Evolutionary conservation across 371 early-diverging fungal species (phyloP), one percentile per base, ranked within the genome.

Genomic region (Saksenaea oblongispora): DNA sequence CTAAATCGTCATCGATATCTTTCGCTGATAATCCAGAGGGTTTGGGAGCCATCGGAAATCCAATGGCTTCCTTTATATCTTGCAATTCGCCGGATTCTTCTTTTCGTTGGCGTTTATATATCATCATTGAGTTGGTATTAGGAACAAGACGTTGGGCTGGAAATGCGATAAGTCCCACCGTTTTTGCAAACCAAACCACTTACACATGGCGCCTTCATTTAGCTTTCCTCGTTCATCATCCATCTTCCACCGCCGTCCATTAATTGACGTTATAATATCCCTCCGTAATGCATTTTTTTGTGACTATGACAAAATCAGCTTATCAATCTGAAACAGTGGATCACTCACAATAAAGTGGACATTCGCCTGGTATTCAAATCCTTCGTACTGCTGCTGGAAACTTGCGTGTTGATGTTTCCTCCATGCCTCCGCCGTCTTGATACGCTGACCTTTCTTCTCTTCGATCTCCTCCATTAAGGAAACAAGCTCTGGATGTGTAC

Each of bases 401-500:
- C 79, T 83, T 27, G 72, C 72, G 15, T 74, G 78, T 65, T 82
- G 75, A 63, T 83, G 71, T 67, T 64, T 77, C 51, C 79, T 72
- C 76, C 87, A 83, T 54, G 82, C 80, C 47, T 82, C 85, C 26
- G 87, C 85, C 14, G 76, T 75, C n/a, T 69, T 69, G 28, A 87
- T 70, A 9, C 85, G 72, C 27, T 76, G 78, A 42, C 72, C 76
- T 18, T 81, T 79, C 66, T 83, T 85, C 37, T 82, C 78, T 66
- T 84, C 85, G 57, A 87, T 87, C 36, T 84, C 79, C 47, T 78
- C 76, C 84, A 85, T 83, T 41, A 85, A 67, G 27, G 82, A 71
- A 3, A 82, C 69, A 28, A 87, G 65, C 51, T 85, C 87, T 0
- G 87, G 87, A 59, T 86, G 87, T 54, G 87, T 83, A 5, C 83